Evolutionary conservation across 352 stramenopile genomes (phyloP), one percentile per base, ranked within the genome.

Genomic region (Phytopythium delawarense): DNA sequence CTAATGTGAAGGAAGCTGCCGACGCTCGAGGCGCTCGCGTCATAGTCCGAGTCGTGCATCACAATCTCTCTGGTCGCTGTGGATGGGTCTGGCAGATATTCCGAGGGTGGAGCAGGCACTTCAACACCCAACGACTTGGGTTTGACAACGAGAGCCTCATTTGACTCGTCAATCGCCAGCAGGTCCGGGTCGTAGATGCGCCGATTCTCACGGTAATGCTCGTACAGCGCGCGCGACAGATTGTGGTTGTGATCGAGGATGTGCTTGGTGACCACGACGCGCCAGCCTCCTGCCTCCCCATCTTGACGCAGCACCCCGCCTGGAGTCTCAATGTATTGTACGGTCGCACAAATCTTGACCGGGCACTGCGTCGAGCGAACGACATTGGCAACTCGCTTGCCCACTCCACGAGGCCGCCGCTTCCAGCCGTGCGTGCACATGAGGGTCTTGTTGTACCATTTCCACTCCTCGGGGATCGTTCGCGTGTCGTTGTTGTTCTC

Each of bases 371-470:
- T 92, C 1, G 83, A 92, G 15, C 81, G 78, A 7, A 89, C 75
- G 15, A 79, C 70, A 39, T 91, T 78, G 0, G 87, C 76, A 7
- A 69, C 78, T 30, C 83, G 81, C 53, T 92, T 92, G 2, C 81
- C 83, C 12, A 75, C 71, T 1, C 83, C 83, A 35, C 83, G 79
- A 9, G 78, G 79, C 45, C 83, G 78, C 65, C 90, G 79, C 49
- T 92, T 92, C 83, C 83, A 92, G n/a, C 83, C 83, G 64, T 92
- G 83, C 0, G 83, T 92, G 21, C 83, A 92, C 45, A 78, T 91
- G 9, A 92, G 57, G 0, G 83, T 92, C 62, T 92, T 92, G 0
- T 81, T 91, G 53, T 92, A 92, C 83, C 83, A 92, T 63, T 81
- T 78, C 81, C 75, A 92, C 9, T 78, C 65, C 37, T 87, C 78